These are phyloP conservation scores for Xerocomellus chrysenteron DNA, from an alignment of 768 basidiomycete species.

Conservation along the genomic window DNA sequence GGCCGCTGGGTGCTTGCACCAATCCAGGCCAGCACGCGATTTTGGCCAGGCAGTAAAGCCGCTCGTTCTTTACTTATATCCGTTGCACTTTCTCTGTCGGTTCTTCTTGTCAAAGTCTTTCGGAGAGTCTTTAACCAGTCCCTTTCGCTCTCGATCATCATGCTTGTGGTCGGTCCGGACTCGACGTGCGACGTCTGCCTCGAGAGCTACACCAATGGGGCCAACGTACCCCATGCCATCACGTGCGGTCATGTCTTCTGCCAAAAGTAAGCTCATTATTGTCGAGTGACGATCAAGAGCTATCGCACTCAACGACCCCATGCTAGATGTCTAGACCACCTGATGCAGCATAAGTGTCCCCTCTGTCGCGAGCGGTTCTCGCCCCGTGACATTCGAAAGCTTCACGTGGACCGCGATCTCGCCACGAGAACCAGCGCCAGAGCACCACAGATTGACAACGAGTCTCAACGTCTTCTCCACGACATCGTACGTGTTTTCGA, in stretches of 20 bases:
- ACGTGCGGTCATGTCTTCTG: slow-evolving; percentile 75
- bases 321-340: slow-evolving; percentile 53
- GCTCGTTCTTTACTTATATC: slow-evolving; percentile 21
- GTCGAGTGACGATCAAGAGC: slow-evolving; percentile 18
- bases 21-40: slow-evolving; percentile 30
- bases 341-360: slow-evolving; percentile 54
- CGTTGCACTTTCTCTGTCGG: not conserved
- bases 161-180: slow-evolving; percentile 64
- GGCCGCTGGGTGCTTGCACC: slow-evolving; percentile 25
- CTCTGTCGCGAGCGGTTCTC: slow-evolving; percentile 61
- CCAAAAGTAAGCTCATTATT: slow-evolving; percentile 31
- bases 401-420: slow-evolving; percentile 57
- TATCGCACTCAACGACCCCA: slow-evolving; percentile 1
- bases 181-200: slow-evolving; percentile 78
- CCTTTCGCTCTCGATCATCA: slow-evolving; percentile 46
- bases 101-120: slow-evolving; percentile 6
- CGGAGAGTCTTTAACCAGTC: slow-evolving; percentile 37
- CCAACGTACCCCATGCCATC: slow-evolving; percentile 62
- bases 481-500: slow-evolving; percentile 53
- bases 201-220: slow-evolving; percentile 54
- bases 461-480: slow-evolving; percentile 53
- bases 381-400: slow-evolving; percentile 44
- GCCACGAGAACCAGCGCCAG: slow-evolving; percentile 15
- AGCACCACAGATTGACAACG: slow-evolving; percentile 35
- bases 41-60: slow-evolving; percentile 26